These are phyloP conservation scores for Selaginella tamariscina DNA, from an alignment of 75 land plant genomes.

Conservation along the genomic window DNA sequence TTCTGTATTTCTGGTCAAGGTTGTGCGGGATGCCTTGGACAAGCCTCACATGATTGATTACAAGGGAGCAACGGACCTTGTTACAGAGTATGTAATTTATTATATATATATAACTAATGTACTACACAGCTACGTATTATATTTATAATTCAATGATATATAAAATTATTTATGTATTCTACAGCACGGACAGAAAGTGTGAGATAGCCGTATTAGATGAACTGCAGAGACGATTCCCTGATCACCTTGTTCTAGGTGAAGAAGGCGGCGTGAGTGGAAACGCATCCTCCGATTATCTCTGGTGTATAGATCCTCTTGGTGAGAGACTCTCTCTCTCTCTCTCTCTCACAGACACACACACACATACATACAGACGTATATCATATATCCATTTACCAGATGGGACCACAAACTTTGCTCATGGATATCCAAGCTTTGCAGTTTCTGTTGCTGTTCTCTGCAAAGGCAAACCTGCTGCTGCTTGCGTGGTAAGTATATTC, in stretches of 20 bases:
- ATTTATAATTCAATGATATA: not conserved
- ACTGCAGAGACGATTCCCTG: constrained; percentile 48
- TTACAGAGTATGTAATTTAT: constrained; percentile 66
- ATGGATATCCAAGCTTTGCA: constrained; percentile 96
- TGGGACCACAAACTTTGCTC: constrained; percentile 99
- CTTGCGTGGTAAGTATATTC: constrained; percentile 55
- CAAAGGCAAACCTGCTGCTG: constrained; percentile 90
- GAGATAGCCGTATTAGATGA: constrained; percentile 75
- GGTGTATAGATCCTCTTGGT: constrained; percentile 99
- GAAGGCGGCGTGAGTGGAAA: constrained; percentile 93
- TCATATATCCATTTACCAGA: too few relatives aligned
- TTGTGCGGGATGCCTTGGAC: constrained; percentile 93
- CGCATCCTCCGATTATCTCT: constrained; percentile 79
- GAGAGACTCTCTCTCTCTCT: too few relatives aligned
- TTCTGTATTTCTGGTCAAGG: constrained; percentile 28
- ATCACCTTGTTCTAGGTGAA: constrained; percentile 90
- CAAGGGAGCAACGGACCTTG: constrained; percentile 86
- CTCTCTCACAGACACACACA: too few relatives aligned
- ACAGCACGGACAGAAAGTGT: constrained; percentile 79
- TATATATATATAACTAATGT: too few relatives aligned
- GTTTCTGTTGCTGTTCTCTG: constrained; percentile 88
- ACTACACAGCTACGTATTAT: too few relatives aligned
- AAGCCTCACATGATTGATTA: constrained; percentile 78
- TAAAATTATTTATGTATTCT: not conserved
- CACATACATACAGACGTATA: too few relatives aligned